These are phyloP conservation scores for Prunella vulgaris DNA, from an alignment of 257 asterid species.

Conservation along the genomic window DNA sequence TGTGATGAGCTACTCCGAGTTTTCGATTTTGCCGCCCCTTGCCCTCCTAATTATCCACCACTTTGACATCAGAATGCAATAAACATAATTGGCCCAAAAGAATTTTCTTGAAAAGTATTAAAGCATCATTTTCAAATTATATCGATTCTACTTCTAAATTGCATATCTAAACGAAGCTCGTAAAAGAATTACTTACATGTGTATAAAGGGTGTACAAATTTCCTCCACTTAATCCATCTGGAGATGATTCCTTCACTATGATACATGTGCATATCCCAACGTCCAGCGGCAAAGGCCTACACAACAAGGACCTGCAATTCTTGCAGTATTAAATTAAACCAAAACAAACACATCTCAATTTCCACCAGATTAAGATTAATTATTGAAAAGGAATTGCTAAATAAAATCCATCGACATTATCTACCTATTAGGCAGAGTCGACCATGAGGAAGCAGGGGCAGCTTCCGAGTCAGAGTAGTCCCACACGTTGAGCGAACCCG, in stretches of 20 bases:
- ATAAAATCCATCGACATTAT: background rate
- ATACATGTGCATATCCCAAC: slow-evolving; percentile 86
- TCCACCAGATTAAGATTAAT: background rate
- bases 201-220: slow-evolving; percentile 74
- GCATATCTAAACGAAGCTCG: too few relatives aligned
- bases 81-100: background rate
- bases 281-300: slow-evolving; percentile 83
- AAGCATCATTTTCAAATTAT: too few relatives aligned
- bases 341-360: background rate
- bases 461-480: slow-evolving; percentile 85
- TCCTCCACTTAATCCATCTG: slow-evolving; percentile 57
- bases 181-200: slow-evolving; percentile 49
- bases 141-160: too few relatives aligned
- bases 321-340: background rate
- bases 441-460: slow-evolving; percentile 95
- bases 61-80: background rate
- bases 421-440: slow-evolving; percentile 78
- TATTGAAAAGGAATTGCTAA: too few relatives aligned
- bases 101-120: too few relatives aligned
- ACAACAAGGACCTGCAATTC: slow-evolving; percentile 62
- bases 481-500: slow-evolving; percentile 60
- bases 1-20: slow-evolving; percentile 78
- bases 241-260: slow-evolving; percentile 74
- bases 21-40: slow-evolving; percentile 86
- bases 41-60: slow-evolving; percentile 57